Conservation (phyloP, 371 early-diverging fungal genomes). For the Lichtheimia ornata region DNA sequence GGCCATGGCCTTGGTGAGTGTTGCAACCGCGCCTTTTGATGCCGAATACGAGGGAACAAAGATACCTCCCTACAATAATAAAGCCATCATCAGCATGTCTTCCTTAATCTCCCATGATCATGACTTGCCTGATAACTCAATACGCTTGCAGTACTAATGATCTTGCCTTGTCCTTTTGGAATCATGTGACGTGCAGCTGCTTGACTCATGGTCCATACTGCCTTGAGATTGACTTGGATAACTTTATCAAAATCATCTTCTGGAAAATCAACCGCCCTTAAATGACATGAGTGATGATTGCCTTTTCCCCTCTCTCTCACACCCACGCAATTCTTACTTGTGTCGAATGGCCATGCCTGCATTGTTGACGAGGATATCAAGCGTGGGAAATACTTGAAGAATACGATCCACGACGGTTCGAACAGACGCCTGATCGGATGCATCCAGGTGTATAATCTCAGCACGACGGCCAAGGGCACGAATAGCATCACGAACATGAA, state of each 20-base stretch:
- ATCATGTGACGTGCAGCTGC: conserved; percentile 30
- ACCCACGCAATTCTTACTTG: conserved; percentile 11
- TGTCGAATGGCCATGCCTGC: conserved; percentile 30
- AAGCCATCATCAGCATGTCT: neutral
- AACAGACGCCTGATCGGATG: conserved; percentile 18
- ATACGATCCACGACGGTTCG: conserved; percentile 19
- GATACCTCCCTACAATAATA: conserved; percentile 19
- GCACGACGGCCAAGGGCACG: conserved; percentile 25
- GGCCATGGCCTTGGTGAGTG: conserved; percentile 64
- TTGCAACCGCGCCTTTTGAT: conserved; percentile 60
- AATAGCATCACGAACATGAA: conserved; percentile 22
- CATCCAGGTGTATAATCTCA: conserved; percentile 25
- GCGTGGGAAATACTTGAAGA: conserved; percentile 18
- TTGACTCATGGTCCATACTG: conserved; percentile 30
- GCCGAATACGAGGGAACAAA: conserved; percentile 48
- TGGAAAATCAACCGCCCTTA: conserved; percentile 25
- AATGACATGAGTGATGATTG: neutral
- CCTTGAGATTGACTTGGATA: conserved; percentile 34
- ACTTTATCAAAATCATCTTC: conserved; percentile 36
- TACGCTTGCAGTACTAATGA: conserved; percentile 30
- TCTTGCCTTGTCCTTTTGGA: conserved; percentile 24
- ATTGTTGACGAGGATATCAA: conserved; percentile 39
- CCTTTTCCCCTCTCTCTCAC: neutral
- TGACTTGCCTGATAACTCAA: conserved; percentile 23
- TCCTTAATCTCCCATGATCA: neutral